Percentiles rank a stretch among this genome's conserved stretches.
These are phyloP conservation scores for Bombardia bombarda DNA, from an alignment of 495 filamentous ascomycete species.

Conservation along the genomic window DNA sequence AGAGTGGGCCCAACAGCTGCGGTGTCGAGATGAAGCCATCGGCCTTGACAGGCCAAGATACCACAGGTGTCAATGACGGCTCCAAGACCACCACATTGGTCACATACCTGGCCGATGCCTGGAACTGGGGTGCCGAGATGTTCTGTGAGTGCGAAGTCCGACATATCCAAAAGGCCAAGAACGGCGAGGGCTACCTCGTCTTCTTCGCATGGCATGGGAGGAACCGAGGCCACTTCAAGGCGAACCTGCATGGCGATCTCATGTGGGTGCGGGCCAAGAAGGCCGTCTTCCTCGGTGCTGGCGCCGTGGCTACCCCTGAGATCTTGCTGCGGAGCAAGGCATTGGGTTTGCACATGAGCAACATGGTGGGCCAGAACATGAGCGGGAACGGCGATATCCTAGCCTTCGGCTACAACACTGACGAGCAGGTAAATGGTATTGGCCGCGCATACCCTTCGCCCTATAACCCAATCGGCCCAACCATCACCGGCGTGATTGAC, in stretches of 20 bases:
- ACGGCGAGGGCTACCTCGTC: constrained; percentile 48
- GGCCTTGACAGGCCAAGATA: constrained; percentile 51
- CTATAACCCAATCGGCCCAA: constrained; percentile 51
- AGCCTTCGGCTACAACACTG: constrained; percentile 54
- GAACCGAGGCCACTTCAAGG: constrained; percentile 48
- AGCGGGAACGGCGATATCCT: constrained; percentile 63
- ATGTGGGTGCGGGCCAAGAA: constrained; percentile 62
- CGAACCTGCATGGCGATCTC: constrained; percentile 50
- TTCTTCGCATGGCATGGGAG: constrained; percentile 60
- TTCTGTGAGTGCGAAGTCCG: constrained; percentile 66
- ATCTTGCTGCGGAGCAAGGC: constrained; percentile 57
- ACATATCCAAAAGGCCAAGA: constrained; percentile 49
- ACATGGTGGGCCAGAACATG: constrained; percentile 51
- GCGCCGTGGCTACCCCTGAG: constrained; percentile 55
- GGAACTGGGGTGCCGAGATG: constrained; percentile 68
- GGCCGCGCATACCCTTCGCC: constrained; percentile 40
- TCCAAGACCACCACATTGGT: constrained; percentile 58
- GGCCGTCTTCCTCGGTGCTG: constrained; percentile 54
- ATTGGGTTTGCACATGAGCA: constrained; percentile 50
- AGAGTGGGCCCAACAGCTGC: constrained; percentile 48
- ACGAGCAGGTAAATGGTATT: constrained; percentile 47
- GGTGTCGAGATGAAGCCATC: constrained; percentile 57
- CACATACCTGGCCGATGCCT: constrained; percentile 62
- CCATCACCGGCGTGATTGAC: constrained; percentile 59
- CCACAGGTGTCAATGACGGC: constrained; percentile 59